Evolutionary conservation across 352 stramenopile genomes (phyloP), one percentile per base, ranked within the genome.

Genomic region (Phytophthora nicotianae): DNA sequence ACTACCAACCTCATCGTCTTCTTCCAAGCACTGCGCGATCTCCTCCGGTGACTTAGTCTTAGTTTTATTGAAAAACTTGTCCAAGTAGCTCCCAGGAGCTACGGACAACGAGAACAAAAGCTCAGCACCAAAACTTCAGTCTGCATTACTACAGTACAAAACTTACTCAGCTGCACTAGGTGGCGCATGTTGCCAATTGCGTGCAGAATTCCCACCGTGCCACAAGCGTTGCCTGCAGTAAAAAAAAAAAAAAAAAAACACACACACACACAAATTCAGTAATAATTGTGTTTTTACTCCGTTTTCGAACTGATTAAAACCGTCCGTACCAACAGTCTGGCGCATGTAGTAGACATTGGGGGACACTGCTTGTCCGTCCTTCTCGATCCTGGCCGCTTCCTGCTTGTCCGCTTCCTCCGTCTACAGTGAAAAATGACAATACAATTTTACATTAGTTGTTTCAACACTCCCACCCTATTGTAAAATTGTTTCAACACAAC

Each of bases 181-280:
- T 94, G 70, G 19, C 86, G 80, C 70, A 86, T 90, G 77, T 99
- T 99, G 23, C 91, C 86, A 24, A 98, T 75, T 13, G 94, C 88
- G 79, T 99, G 96, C 27, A 99, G 75, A 21, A 99, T 82, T 20
- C 93, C 97, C 70, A 99, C 89, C 1, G 97, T 99, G 17, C 97
- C 97, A 59, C 97, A 99, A 7, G 97, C 96, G 74, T 99, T 99
- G 24, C 94, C 77, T 86, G 47, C 13, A 50, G 49, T 17, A 20
- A 50, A 10, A 57, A 20, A 10, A 62, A 43, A 65, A 19, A 9
- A n/a, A n/a, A n/a, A n/a, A n/a, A n/a, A n/a, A n/a, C n/a, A n/a
- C n/a, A n/a, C n/a, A n/a, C n/a, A n/a, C 19, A 57, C 20, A 43
- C 23, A n/a, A 33, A 50, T 43, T 19, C 32, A 45, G n/a, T 23